Evolutionary conservation across 805 yeast species (phyloP).

Genomic region (Yarrowia porcina): DNA sequence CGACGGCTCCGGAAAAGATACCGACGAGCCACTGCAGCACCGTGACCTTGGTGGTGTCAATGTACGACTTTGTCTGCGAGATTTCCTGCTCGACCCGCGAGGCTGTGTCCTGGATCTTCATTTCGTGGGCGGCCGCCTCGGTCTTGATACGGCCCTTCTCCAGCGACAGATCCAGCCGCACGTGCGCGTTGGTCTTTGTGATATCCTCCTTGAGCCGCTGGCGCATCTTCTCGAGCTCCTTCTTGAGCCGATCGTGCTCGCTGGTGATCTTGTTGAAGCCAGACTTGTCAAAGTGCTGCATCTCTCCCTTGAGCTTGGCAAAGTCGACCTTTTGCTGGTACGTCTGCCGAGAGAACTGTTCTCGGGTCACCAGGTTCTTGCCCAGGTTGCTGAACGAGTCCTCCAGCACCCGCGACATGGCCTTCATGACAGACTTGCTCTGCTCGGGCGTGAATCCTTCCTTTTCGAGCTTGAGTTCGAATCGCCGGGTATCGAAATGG

Average conservation of each 20-base stretch:
- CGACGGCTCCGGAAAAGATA: constrained; percentile 97
- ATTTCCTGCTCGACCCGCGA: constrained; percentile 94
- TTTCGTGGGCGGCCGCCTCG: constrained; percentile 87
- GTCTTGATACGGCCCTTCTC: constrained; percentile 96
- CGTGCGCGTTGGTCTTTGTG: constrained; percentile 84
- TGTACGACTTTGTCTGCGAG: constrained; percentile 90
- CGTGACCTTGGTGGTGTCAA: constrained; percentile 91
- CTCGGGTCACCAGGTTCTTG: constrained; percentile 78
- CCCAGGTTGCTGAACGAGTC: constrained; percentile 77
- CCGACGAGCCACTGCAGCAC: constrained; percentile 98
- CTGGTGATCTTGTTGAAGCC: constrained; percentile 78
- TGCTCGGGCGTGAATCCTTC: constrained; percentile 75
- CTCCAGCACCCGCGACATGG: constrained; percentile 69
- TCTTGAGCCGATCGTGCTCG: constrained; percentile 80
- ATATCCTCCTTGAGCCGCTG: constrained; percentile 87
- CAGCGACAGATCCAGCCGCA: constrained; percentile 81
- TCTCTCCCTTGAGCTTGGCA: constrained; percentile 88
- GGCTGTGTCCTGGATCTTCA: constrained; percentile 90
- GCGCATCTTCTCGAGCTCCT: constrained; percentile 81
- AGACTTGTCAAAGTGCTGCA: constrained; percentile 80
- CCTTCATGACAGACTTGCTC: constrained; percentile 71
- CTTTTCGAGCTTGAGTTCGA: constrained; percentile 60
- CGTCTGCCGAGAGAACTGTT: constrained; percentile 74
- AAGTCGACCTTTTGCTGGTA: constrained; percentile 97
- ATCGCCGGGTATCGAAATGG: constrained; percentile 73